phyloP scores from a whole-genome alignment of 169 alveolate genomes.

The Plasmodium sp. region DNA sequence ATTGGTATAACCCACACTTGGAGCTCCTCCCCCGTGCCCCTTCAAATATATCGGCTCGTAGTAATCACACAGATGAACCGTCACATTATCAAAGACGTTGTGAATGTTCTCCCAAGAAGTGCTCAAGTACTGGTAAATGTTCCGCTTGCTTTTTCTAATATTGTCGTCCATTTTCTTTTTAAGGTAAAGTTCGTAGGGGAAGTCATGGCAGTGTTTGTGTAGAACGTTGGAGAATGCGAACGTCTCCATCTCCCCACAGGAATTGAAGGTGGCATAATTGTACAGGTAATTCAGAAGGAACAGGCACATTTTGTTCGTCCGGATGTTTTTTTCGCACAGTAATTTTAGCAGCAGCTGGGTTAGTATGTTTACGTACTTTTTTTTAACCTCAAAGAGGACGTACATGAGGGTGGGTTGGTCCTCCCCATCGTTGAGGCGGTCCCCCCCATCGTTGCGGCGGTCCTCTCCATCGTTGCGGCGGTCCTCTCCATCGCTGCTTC shows the following conservation, averaged over 20 bases:
- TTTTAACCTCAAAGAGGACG: constrained; percentile 49
- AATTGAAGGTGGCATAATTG: constrained; percentile 54
- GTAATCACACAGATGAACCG: constrained; percentile 52
- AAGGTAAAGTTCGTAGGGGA: constrained; percentile 43
- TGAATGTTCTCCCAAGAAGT: constrained; percentile 24
- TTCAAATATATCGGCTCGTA: constrained; percentile 52
- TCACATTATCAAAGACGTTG: constrained; percentile 43
- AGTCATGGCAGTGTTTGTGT: constrained; percentile 68
- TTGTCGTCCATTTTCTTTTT: constrained; percentile 68
- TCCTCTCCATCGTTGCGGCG: background rate
- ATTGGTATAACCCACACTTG: background rate
- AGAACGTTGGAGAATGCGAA: constrained; percentile 30
- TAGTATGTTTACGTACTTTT: constrained; percentile 23
- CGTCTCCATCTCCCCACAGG: constrained; percentile 11
- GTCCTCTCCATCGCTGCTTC: background rate
- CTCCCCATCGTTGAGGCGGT: background rate
- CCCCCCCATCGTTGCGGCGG: background rate
- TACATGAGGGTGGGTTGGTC: background rate
- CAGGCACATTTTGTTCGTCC: constrained; percentile 65
- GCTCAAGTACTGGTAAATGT: constrained; percentile 42
- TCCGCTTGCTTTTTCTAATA: constrained; percentile 57
- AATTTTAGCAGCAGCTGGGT: constrained; percentile 54
- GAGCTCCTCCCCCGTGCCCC: background rate
- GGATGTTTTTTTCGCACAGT: constrained; percentile 58
- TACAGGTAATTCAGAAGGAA: constrained; percentile 45